Base-by-base conservation (phyloP, 2,329 filamentous ascomycete genomes). In the Paramyrothecium sp. region DNA sequence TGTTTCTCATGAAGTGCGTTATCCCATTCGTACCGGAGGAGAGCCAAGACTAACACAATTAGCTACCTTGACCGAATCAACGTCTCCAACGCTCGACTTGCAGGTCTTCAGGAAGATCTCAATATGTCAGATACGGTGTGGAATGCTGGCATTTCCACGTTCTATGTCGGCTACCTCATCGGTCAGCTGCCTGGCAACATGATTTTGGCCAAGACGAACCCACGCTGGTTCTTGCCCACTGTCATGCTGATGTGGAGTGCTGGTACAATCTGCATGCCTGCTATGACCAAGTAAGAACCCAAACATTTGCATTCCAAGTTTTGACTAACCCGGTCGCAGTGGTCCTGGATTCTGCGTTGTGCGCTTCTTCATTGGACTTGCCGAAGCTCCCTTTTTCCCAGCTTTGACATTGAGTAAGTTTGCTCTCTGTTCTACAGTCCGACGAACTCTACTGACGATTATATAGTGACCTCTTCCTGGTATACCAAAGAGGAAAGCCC, bases 1-100 rank as follows among this genome's bases (percentile, higher is more conserved):
- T 70, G 65, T 67, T 67, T 17, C 58, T 69, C 26, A 67, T 69
- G 66, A 65, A 60, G 67, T 61, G 48, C 59, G 61, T 60, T 33
- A n/a, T 21, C 19, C 7, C 16, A 8, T 3, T 21, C 23, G 3
- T 10, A 3, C 17, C 23, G 20, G 12, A 7, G 8, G 3, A n/a
- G 19, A n/a, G 16, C 41, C 33, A 19, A 7, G 3, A 13, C 17
- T 53, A 10, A 41, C 51, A 21, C 3, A 20, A 16, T 3, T 20
- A 53, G 51, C 30, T 53, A 53, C 21, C 51, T 53, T n/a, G 51
- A 53, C 30, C 51, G 51, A 17, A 41, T 53, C n/a, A 53, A 53
- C 16, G 51, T 53, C 3, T 53, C 51, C 30, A 53, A 53, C 51
- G 51, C 51, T 22, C 51, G 51, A 7, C 51, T 53, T 3, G 51